Evolutionary conservation across 257 asterid genomes (phyloP), one percentile per base, ranked within the genome.

Genomic region (Salvia miltiorrhiza): DNA sequence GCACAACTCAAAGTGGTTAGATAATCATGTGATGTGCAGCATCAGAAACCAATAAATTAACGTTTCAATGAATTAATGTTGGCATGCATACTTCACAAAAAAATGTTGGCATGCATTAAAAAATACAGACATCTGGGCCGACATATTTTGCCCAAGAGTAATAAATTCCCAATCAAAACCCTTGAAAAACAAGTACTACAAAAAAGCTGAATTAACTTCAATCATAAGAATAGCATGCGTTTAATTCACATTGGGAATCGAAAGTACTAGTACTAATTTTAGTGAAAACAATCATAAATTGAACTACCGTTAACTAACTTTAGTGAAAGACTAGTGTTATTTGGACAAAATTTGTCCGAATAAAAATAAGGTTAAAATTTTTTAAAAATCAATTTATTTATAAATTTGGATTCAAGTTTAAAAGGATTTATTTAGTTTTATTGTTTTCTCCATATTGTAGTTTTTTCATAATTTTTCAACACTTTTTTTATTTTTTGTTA

Each of bases 91-190:
- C 24, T 11, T n/a, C n/a, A n/a, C n/a, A n/a, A n/a, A n/a, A n/a
- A 1, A 28, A 28, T 28, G 32, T 28, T 28, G 32, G 32, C 35
- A 30, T 4, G 5, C 35, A 30, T n/a, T n/a, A n/a, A n/a, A n/a
- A n/a, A 14, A 8, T 37, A 48, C 28, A 72, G 45, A 52, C 67
- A 65, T 43, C 5, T 40, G 69, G 43, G 44, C 72, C 77, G 67
- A 64, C 67, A 41, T 26, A 63, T n/a, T 50, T 40, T 64, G 61
- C 20, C 72, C 61, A 41, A 30, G 23, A 8, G 14, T 53, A 32
- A 26, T 30, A 63, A 64, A 28, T 41, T 41, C 1, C 61, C 65
- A 72, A 62, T 57, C 65, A 52, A 40, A 49, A 39, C n/a, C 2
- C 10, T 53, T 17, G 41, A 20, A 35, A 37, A 40, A 1, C 50